Evolutionary conservation across 2,329 filamentous ascomycete species (phyloP).

Genomic region (Aureobasidium leucospermi): DNA sequence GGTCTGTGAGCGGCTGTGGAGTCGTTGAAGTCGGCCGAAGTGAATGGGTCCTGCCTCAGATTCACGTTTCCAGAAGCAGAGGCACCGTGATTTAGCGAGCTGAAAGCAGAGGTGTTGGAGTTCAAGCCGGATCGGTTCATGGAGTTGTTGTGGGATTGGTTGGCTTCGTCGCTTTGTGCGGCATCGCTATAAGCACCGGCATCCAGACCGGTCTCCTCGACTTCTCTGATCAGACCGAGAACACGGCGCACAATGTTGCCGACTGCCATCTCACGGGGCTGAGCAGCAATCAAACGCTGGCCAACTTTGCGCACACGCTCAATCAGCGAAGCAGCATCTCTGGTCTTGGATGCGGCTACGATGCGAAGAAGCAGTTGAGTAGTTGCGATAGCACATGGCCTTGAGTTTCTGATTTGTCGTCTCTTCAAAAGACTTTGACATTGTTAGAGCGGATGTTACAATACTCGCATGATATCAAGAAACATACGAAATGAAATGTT

Average conservation of each 20-base stretch:
- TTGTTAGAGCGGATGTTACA: neutral
- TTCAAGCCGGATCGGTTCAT: conserved; percentile 30
- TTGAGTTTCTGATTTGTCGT: conserved; percentile 79
- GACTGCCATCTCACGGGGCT: conserved; percentile 84
- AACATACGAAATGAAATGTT: conserved; percentile 72
- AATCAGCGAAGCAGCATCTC: conserved; percentile 70
- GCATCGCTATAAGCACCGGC: conserved; percentile 58
- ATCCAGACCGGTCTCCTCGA: conserved; percentile 73
- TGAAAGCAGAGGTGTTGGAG: conserved; percentile 40
- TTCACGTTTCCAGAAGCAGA: conserved; percentile 21
- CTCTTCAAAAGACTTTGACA: conserved; percentile 69
- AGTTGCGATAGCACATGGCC: conserved; percentile 85
- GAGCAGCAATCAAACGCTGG: conserved; percentile 68
- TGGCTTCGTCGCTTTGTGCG: conserved; percentile 27
- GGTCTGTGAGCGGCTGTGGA: conserved; percentile 38
- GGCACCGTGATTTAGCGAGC: conserved; percentile 38
- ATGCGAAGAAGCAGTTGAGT: conserved; percentile 82
- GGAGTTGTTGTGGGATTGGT: conserved; percentile 28
- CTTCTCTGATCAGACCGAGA: conserved; percentile 82
- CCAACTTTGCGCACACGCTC: conserved; percentile 74
- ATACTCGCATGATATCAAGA: conserved; percentile 11
- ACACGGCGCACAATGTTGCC: conserved; percentile 92
- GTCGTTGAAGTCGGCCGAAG: conserved; percentile 1
- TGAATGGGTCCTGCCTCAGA: conserved; percentile 1
- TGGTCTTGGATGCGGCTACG: conserved; percentile 72